A percentile compares a stretch with the other conserved stretches of the same genome.
These are phyloP conservation scores for Eimeria zaria DNA, from an alignment of 169 alveolate species.

Conservation along the genomic window DNA sequence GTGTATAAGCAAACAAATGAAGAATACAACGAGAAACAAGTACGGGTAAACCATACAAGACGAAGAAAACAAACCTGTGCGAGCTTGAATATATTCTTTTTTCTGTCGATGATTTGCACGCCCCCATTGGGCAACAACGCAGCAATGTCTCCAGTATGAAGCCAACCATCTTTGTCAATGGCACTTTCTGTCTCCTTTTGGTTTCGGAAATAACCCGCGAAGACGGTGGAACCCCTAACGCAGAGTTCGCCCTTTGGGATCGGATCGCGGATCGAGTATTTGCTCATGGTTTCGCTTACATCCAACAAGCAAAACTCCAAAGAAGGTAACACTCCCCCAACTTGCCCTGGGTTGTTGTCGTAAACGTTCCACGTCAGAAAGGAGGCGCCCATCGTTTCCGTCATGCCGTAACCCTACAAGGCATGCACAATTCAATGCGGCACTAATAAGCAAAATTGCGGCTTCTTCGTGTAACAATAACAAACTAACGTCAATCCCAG, in stretches of 20 bases:
- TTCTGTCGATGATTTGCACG: slow-evolving; percentile 96
- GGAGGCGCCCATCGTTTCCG: slow-evolving; percentile 93
- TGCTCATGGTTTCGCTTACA: slow-evolving; percentile 91
- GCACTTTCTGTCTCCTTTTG: slow-evolving; percentile 90
- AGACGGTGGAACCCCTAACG: slow-evolving; percentile 89
- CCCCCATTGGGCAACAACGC: slow-evolving; percentile 80
- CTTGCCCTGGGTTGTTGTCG: slow-evolving; percentile 88
- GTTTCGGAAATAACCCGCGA: slow-evolving; percentile 87
- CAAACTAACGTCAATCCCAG: not conserved
- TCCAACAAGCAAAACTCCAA: slow-evolving; percentile 90
- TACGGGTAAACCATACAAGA: not conserved
- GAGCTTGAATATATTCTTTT: slow-evolving; percentile 97
- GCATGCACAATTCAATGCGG: not conserved
- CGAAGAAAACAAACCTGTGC: slow-evolving; percentile 88
- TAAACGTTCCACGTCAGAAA: slow-evolving; percentile 85
- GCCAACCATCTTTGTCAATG: slow-evolving; percentile 95
- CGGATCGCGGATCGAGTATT: slow-evolving; percentile 86
- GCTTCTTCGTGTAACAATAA: not conserved
- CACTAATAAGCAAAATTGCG: not conserved
- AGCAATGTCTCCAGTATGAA: slow-evolving; percentile 97
- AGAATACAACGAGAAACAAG: not conserved
- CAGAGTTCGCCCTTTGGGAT: slow-evolving; percentile 91
- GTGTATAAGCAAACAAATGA: not conserved
- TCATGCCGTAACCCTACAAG: slow-evolving; percentile 89
- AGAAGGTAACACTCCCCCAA: slow-evolving; percentile 93